Conservation (phyloP, 371 early-diverging fungal genomes). For the Dichotomocladium elegans region DNA sequence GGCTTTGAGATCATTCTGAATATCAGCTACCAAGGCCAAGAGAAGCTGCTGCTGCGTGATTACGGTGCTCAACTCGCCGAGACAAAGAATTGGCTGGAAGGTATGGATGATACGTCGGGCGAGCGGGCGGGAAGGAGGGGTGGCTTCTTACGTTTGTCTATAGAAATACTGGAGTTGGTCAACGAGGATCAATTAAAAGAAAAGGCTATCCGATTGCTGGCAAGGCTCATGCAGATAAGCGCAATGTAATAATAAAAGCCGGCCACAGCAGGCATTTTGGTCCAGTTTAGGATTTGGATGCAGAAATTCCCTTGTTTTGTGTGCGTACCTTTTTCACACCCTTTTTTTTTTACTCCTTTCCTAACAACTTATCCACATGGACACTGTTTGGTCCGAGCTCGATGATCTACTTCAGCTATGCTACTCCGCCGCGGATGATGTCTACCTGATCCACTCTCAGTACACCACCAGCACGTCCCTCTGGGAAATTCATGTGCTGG, state of each 20-base stretch:
- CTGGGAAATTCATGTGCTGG: conserved; percentile 2
- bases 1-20: conserved; percentile 37
- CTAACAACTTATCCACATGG: too few species aligned
- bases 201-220: conserved; percentile 6
- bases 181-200: conserved; percentile 12
- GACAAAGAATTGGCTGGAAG: conserved; percentile 37
- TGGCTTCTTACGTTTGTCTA: neutral
- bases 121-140: neutral
- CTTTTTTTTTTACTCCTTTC: too few species aligned
- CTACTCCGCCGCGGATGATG: neutral
- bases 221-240: conserved; percentile 10
- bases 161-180: conserved; percentile 10
- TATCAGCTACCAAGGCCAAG: conserved; percentile 30
- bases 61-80: conserved; percentile 23
- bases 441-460: neutral
- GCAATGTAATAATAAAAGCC: neutral
- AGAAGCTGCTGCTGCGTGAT: conserved; percentile 21
- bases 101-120: conserved; percentile 11
- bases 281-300: too few species aligned
- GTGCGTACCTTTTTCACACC: too few species aligned
- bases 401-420: conserved; percentile 5
- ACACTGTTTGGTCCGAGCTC: too few species aligned
- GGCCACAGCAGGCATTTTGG: too few species aligned
- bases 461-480: neutral
- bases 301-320: too few species aligned